Evolutionary conservation across 1,284 basidiomycete genomes (phyloP), one percentile per base, ranked within the genome.

Genomic region (Inonotus hispidus): DNA sequence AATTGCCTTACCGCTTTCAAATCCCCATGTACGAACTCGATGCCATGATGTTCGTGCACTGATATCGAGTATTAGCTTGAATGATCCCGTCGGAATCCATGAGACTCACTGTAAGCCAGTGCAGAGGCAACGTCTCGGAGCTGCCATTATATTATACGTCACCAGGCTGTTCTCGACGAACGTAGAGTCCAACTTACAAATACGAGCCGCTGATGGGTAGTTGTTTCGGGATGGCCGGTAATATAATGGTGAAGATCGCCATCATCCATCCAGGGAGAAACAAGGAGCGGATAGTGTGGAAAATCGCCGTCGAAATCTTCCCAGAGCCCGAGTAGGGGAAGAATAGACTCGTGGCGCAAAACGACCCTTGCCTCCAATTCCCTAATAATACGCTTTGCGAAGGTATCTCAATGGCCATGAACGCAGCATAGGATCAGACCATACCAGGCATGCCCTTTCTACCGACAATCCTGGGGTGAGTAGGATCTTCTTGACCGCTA

Each of bases 241-340:
- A 54, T 38, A 35, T 19, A 54, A 32, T 54, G 53, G 14, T 38
- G 38, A 37, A 54, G 53, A 23, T 39, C 38, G 5, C 53, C 53
- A 19, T 23, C 35, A 25, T 54, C n/a, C 53, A 54, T 54, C 53
- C 53, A 54, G 3, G 53, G 53, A 6, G 53, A 54, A 54, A 54
- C 53, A 19, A 54, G 45, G 8, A 46, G 45, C 6, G 45, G 45
- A 23, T 46, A 46, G 19, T 46, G 16, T 19, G 19, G 13, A 23
- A 16, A 13, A 23, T 5, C 8, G 8, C 21, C 21, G n/a, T 32
- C 21, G 53, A 35, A 54, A 19, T 54, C 25, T 2, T 19, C 21
- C 39, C 55, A 57, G 23, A 57, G 21, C 13, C 55, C 55, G 29
- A 57, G 8, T 16, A 57, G 27, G 3, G 55, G 55, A 7, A 57